phyloP scores from a whole-genome alignment of 345 rosid species.

The Mallotus nudiflorus region DNA sequence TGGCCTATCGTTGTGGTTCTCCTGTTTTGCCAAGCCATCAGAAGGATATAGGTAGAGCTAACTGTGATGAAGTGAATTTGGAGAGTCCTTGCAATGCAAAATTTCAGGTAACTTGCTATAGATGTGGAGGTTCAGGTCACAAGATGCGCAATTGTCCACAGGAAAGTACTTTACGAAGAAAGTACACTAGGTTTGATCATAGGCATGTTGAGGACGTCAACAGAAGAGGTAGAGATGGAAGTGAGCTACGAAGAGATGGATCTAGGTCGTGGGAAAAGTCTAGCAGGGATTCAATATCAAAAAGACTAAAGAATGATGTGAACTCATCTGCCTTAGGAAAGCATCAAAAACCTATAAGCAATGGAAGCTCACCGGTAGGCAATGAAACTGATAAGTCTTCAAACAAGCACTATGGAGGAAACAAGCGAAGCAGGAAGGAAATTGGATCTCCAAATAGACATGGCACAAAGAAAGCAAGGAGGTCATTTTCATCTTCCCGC shows the following conservation, averaged over 20 bases:
- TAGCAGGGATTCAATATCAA: conserved; percentile 17
- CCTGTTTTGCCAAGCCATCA: conserved; percentile 18
- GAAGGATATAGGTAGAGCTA: conserved; percentile 13
- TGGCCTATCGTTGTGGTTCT: conserved; percentile 25
- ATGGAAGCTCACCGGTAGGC: conserved; percentile 15
- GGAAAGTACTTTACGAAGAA: conserved; percentile 24
- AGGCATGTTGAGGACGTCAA: conserved; percentile 18
- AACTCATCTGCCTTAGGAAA: conserved; percentile 27
- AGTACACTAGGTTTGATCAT: conserved; percentile 15
- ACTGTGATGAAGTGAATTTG: conserved; percentile 16
- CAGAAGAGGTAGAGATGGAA: conserved; percentile 25
- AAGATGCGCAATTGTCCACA: conserved; percentile 37
- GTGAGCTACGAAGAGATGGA: conserved; percentile 23
- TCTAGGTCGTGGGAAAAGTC: conserved; percentile 27
- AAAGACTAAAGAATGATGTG: conserved; percentile 14
- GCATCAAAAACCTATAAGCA: conserved; percentile 12
- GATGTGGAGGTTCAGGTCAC: conserved; percentile 40
- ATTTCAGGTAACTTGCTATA: conserved; percentile 30
- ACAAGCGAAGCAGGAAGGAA: conserved; percentile 29
- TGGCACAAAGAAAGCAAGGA: conserved; percentile 30
- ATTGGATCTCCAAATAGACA: conserved; percentile 21
- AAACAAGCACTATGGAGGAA: conserved; percentile 24
- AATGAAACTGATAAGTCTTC: conserved; percentile 20
- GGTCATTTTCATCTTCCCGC: conserved; percentile 27
- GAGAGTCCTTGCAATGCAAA: conserved; percentile 20